These are phyloP conservation scores for Geotrichum citri-aurantii DNA, from an alignment of 1,139 yeast genomes.

Conservation along the genomic window DNA sequence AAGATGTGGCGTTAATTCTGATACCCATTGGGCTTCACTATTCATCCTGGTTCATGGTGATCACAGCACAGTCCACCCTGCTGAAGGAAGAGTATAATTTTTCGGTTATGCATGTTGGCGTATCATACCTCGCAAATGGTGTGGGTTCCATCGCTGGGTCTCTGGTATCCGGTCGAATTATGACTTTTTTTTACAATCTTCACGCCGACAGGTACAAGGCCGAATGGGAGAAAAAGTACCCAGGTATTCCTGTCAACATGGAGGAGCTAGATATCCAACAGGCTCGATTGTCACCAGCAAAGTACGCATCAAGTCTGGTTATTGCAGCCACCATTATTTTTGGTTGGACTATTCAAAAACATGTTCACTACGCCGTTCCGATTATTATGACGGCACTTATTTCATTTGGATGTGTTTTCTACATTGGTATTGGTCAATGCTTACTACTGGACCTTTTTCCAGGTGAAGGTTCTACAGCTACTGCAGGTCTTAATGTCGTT, in stretches of 20 bases:
- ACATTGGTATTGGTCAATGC: constrained; percentile 48
- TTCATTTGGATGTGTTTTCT: constrained; percentile 46
- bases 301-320: constrained; percentile 34
- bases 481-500: constrained; percentile 54
- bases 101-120: constrained; percentile 51
- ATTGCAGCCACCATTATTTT: constrained; percentile 44
- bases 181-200: constrained; percentile 31
- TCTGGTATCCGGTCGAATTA: constrained; percentile 32
- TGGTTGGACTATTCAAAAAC: constrained; percentile 63
- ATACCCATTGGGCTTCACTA: constrained; percentile 58
- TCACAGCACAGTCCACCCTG: constrained; percentile 57
- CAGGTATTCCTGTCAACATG: constrained; percentile 22
- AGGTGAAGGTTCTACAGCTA: constrained; percentile 52
- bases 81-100: constrained; percentile 47
- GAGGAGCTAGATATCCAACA: constrained; percentile 43
- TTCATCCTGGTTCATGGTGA: constrained; percentile 62
- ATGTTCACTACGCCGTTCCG: constrained; percentile 49
- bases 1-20: constrained; percentile 38
- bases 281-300: constrained; percentile 41
- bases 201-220: constrained; percentile 47
- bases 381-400: constrained; percentile 45
- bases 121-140: constrained; percentile 46
- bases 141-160: constrained; percentile 37
- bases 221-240: constrained; percentile 23
- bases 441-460: constrained; percentile 60